A percentile compares a stretch with the other conserved stretches of the same genome.
phyloP scores from a whole-genome alignment of 306 rosid genomes.

The Medicago lupulina region DNA sequence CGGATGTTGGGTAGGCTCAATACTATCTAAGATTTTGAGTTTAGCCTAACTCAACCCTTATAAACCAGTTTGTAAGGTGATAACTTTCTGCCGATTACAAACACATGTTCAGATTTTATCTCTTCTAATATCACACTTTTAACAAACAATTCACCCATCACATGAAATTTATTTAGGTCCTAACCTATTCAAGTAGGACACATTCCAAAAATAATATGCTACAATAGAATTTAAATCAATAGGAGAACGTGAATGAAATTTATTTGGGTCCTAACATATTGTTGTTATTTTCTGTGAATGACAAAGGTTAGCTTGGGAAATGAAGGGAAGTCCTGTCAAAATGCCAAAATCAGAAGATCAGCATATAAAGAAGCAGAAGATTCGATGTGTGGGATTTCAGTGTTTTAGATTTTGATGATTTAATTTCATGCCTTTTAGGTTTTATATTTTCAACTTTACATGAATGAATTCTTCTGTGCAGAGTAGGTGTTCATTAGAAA shows the following conservation, averaged over 20 bases:
- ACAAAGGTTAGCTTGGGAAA: constrained; percentile 69
- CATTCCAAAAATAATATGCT: background rate
- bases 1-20: no score
- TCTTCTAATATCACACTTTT: no score
- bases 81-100: no score
- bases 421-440: constrained; percentile 17
- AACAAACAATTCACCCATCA: no score
- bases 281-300: constrained; percentile 1
- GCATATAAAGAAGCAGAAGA: constrained; percentile 52
- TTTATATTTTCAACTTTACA: constrained; percentile 7
- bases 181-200: background rate
- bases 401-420: constrained; percentile 57
- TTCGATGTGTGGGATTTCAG: constrained; percentile 53
- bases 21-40: no score
- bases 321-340: constrained; percentile 65
- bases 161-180: no score
- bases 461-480: background rate
- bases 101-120: no score
- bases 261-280: background rate
- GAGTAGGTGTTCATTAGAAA: constrained; percentile 18
- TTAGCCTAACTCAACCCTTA: no score
- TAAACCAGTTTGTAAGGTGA: no score
- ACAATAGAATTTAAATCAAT: no score
- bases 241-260: background rate
- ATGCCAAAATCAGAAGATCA: constrained; percentile 63